These are phyloP conservation scores for Gaertneriomyces semiglobifer DNA, from an alignment of 192 early-diverging fungal species.

Conservation along the genomic window DNA sequence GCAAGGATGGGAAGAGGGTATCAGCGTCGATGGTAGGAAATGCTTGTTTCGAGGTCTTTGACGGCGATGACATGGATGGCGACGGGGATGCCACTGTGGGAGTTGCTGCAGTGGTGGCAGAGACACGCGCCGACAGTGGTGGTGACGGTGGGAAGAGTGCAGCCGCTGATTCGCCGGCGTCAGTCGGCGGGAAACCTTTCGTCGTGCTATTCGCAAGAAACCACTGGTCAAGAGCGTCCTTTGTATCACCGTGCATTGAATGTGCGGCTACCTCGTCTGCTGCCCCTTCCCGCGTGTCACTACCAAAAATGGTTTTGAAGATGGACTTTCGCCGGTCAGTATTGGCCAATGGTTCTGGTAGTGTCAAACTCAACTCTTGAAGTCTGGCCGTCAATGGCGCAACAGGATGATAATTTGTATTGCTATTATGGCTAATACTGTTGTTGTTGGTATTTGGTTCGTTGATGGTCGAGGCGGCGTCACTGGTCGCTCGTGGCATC, in stretches of 20 bases:
- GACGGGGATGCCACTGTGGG: background rate
- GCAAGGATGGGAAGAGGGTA: constrained; percentile 27
- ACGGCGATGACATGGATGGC: background rate
- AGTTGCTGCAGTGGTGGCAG: constrained; percentile 1
- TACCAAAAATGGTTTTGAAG: constrained; percentile 23
- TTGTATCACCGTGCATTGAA: constrained; percentile 1
- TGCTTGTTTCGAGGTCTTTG: background rate
- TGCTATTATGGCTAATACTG: too few species aligned
- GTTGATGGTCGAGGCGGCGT: too few species aligned
- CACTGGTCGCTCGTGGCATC: too few species aligned
- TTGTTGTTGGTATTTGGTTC: too few species aligned
- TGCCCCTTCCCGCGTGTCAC: background rate
- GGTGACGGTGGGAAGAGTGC: background rate
- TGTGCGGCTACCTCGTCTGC: background rate
- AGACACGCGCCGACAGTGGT: background rate
- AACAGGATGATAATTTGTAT: too few species aligned
- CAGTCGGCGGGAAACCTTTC: too few species aligned
- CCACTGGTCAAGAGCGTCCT: background rate
- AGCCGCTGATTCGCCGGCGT: background rate
- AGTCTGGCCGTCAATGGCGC: too few species aligned
- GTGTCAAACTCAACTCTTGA: too few species aligned
- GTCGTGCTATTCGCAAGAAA: background rate
- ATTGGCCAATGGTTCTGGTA: too few species aligned
- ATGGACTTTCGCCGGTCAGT: constrained; percentile 28
- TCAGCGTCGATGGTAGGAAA: constrained; percentile 13